Evolutionary conservation across 2,329 filamentous ascomycete genomes (phyloP).

Genomic region (Biscogniauxia mediterranea): DNA sequence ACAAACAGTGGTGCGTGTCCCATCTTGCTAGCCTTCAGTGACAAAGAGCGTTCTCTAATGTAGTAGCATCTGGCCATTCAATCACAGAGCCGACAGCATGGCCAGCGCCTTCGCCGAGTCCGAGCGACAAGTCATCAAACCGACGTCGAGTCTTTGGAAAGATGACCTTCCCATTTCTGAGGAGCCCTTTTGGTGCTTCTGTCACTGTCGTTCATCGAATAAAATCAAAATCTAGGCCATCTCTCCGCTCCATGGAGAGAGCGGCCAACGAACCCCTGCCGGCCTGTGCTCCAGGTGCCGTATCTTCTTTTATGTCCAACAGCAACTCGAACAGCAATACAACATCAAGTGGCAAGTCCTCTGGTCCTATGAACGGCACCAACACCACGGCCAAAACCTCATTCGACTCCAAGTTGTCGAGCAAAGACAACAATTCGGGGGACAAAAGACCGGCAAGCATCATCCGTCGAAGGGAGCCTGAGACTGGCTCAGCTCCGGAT

Average conservation of each 20-base stretch:
- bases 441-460: constrained; percentile 30
- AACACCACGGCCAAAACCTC: constrained; percentile 39
- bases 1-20: constrained; percentile 36
- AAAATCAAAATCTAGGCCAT: constrained; percentile 37
- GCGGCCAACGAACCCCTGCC: constrained; percentile 23
- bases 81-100: constrained; percentile 21
- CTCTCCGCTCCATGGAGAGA: constrained; percentile 36
- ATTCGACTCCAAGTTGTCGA: constrained; percentile 41
- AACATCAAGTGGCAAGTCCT: constrained; percentile 29
- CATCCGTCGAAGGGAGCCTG: constrained; percentile 27
- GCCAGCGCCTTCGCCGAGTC: constrained; percentile 23
- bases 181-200: constrained; percentile 37
- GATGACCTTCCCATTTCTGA: constrained; percentile 41
- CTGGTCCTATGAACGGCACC: constrained; percentile 24
- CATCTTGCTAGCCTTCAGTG: neutral
- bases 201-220: constrained; percentile 43
- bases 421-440: constrained; percentile 28
- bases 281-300: constrained; percentile 20
- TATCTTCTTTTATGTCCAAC: constrained; percentile 20
- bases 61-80: constrained; percentile 25
- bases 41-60: constrained; percentile 9
- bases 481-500: constrained; percentile 23
- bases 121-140: constrained; percentile 17
- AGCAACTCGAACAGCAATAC: constrained; percentile 26
- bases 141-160: constrained; percentile 31